These are phyloP conservation scores for Pythium chondricola DNA, from an alignment of 352 stramenopile genomes.

Conservation along the genomic window DNA sequence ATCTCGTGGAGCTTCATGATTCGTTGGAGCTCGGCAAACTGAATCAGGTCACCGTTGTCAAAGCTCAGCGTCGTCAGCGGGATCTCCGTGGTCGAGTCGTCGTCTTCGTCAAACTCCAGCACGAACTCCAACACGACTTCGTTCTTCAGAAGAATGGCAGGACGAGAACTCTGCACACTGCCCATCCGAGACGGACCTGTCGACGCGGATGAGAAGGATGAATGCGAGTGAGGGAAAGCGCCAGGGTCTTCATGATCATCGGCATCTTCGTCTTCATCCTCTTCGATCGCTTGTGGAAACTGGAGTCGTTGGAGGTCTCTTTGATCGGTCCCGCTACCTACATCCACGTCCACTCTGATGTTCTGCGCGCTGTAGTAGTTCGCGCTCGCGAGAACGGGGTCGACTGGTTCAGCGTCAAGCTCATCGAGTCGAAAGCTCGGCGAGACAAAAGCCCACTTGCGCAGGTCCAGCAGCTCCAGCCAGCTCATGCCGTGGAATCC, in stretches of 20 bases:
- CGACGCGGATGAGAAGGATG: conserved; percentile 54
- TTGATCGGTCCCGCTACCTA: conserved; percentile 22
- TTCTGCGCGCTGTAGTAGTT: conserved; percentile 86
- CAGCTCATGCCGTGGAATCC: conserved; percentile 77
- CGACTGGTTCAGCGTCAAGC: conserved; percentile 62
- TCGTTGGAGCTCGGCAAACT: conserved; percentile 75
- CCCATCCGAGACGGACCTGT: conserved; percentile 41
- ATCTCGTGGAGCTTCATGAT: conserved; percentile 69
- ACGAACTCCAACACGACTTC: conserved; percentile 83
- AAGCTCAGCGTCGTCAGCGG: conserved; percentile 68
- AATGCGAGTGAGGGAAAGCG: conserved; percentile 17
- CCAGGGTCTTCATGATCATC: conserved; percentile 28
- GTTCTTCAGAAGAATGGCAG: conserved; percentile 73
- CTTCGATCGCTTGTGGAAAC: conserved; percentile 53
- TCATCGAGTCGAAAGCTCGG: conserved; percentile 54
- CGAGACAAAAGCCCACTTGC: conserved; percentile 81
- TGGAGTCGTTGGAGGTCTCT: background rate
- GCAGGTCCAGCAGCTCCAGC: conserved; percentile 79
- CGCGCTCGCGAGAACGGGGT: conserved; percentile 62
- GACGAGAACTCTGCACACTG: conserved; percentile 54
- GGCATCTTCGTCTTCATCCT: conserved; percentile 59
- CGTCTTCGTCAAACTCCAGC: conserved; percentile 54
- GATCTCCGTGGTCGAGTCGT: conserved; percentile 57
- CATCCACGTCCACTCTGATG: conserved; percentile 71
- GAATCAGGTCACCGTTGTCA: conserved; percentile 79